Percentiles rank a stretch among this genome's conserved stretches.
Evolutionary conservation across 495 filamentous ascomycete genomes (phyloP).

Genomic region (Talaromyces proteolyticus): DNA sequence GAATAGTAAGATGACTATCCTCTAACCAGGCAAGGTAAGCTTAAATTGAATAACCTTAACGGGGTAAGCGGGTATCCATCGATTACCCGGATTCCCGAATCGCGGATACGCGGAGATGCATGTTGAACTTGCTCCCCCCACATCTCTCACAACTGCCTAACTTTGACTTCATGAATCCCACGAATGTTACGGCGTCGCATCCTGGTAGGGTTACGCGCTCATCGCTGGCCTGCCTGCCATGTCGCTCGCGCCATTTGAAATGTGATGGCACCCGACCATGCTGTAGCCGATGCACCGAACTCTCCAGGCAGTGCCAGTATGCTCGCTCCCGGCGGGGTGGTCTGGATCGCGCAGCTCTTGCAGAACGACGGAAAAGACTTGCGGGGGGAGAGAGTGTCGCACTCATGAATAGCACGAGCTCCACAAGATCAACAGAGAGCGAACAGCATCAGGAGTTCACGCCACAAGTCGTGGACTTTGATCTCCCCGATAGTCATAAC

Average conservation of each 20-base stretch:
- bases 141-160: not conserved
- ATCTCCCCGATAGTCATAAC: not conserved
- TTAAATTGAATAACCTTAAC: too few relatives aligned
- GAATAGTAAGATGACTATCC: too few relatives aligned
- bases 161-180: not conserved
- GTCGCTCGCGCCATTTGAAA: slow-evolving; percentile 16
- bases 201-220: slow-evolving; percentile 8
- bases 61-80: too few relatives aligned
- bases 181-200: not conserved
- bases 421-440: not conserved
- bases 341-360: slow-evolving; percentile 15
- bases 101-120: not conserved
- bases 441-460: slow-evolving; percentile 2
- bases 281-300: slow-evolving; percentile 31
- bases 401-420: not conserved
- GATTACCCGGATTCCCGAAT: not conserved
- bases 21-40: too few relatives aligned
- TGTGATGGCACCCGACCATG: slow-evolving; percentile 18
- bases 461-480: slow-evolving; percentile 1
- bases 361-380: slow-evolving; percentile 16
- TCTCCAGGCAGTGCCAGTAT: slow-evolving; percentile 40
- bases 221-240: slow-evolving; percentile 17
- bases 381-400: not conserved
- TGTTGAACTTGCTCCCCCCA: not conserved
- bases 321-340: slow-evolving; percentile 50